Base-by-base conservation (phyloP, 345 rosid species). In the Sisymbrium altissimum region DNA sequence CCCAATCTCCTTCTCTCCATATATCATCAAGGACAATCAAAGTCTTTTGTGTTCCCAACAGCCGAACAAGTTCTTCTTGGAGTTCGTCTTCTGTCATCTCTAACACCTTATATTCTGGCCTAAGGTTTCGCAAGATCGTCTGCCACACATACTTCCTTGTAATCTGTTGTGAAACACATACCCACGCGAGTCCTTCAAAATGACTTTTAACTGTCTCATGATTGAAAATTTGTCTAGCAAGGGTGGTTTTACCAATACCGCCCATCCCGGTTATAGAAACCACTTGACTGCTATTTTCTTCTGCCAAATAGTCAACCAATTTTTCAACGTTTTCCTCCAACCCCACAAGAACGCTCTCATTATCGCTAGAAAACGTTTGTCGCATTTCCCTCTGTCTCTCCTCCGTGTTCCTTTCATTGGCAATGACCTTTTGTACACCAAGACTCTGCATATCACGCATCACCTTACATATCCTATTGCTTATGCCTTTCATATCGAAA, bases 241-340 rank as follows among this genome's bases (percentile, higher is more conserved):
- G 73, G 7, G 90, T 53, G 0, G 86, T 86, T 67, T 81, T 86
- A 3, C 90, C 88, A 6, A 83, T 53, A 13, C 90, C 90, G 0
- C 86, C 86, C 86, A 84, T 86, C 4, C 90, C 90, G 0, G 68
- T 76, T 2, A 84, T 74, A 1, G 80, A 71, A 32, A 77, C 81
- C 49, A 80, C 66, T 65, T 71, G 65, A 44, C 56, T 54, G 4
- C 44, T 65, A 3, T 69, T 64, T 7, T 52, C 54, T 1, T 9
- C 38, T 6, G 68, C 41, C 55, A 84, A 44, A 49, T 64, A n/a
- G 1, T 43, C 53, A 21, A 83, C 76, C 52, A 86, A 21, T 2
- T 11, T 41, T 0, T 61, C 0, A 1, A 71, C 59, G 7, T 66
- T 79, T 11, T 59, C 38, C 25, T 79, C 82, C 13, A 72, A 60